These are phyloP conservation scores for Tulasnella sp. DNA, from an alignment of 768 basidiomycete genomes.

Conservation along the genomic window DNA sequence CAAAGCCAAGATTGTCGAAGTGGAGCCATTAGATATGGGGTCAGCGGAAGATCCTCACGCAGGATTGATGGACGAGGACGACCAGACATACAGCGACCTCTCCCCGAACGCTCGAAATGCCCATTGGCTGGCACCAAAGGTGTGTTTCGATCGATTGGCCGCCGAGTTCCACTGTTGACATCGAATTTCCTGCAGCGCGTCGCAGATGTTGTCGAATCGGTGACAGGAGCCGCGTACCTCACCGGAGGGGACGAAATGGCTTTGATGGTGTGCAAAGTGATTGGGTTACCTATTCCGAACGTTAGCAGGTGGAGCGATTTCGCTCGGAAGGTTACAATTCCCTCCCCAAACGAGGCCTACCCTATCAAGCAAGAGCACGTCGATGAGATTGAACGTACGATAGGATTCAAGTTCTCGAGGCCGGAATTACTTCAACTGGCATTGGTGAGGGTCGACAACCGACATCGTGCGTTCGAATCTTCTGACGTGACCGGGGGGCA, in stretches of 20 bases:
- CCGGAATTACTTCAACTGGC: constrained; percentile 64
- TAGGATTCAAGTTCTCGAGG: constrained; percentile 53
- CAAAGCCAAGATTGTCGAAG: neutral
- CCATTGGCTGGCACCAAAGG: neutral
- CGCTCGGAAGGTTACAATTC: constrained; percentile 22
- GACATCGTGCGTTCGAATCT: neutral
- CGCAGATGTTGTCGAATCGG: constrained; percentile 74
- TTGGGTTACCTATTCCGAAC: constrained; percentile 57
- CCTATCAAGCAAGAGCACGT: constrained; percentile 20
- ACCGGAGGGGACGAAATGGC: constrained; percentile 63
- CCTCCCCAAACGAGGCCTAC: neutral
- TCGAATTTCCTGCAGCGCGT: neutral
- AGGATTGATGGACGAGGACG: neutral
- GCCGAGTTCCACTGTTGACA: neutral
- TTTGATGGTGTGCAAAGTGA: constrained; percentile 52
- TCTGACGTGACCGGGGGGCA: constrained; percentile 28
- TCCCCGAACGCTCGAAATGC: neutral
- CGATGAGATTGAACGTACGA: constrained; percentile 51
- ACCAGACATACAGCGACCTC: neutral
- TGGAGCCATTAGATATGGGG: neutral
- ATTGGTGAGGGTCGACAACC: constrained; percentile 42
- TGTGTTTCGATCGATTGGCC: neutral
- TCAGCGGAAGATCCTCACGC: too few relatives aligned
- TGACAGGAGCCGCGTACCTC: constrained; percentile 74
- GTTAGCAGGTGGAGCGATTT: constrained; percentile 71